Base-by-base conservation (phyloP, 2,329 filamentous ascomycete species). In the Monilinia polystroma region DNA sequence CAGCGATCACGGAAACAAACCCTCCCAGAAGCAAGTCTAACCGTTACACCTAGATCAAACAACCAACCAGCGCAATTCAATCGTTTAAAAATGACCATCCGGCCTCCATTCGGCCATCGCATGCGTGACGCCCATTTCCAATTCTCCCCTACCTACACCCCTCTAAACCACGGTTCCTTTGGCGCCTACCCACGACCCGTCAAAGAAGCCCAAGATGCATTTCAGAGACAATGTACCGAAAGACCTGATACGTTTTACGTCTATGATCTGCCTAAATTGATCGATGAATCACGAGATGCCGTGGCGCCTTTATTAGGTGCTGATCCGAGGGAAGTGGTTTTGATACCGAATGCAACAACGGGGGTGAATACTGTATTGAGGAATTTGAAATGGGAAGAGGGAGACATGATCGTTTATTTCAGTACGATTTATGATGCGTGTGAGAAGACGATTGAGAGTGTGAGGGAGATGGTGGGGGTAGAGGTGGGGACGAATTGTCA, bases 341-440 rank as follows among this genome's bases (percentile, higher is more conserved):
- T 96, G 70, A 86, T 96, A 0, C 81, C 85, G 67, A 97, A 97
- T 75, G 92, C 92, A 4, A 95, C 91, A 0, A 88, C 85, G 0
- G 91, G 86, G 18, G 79, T 92, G 58, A 93, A 95, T 79, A 91
- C 87, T 0, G 85, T 96, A 4, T 82, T 96, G 23, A 86, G 89
- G 55, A 93, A 90, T 75, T 77, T 97, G 2, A 74, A 75, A 2
- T 96, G 87, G 81, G 87, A 88, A 66, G 52, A 69, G 14, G 57
- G 56, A 0, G 93, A 97, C 75, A 87, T 89, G 68, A 90, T 95
- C 68, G 74, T 96, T 52, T 88, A 87, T 77, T 95, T 96, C 74
- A 84, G 84, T 52, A 92, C 90, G 52, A 84, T 93, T 64, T 97
- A 97, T 76, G 90, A 87, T 60, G 88, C 86, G 0, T 92, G 91